Base-by-base conservation (phyloP, 2,329 filamentous ascomycete genomes). In the Apiospora malaysiana region DNA sequence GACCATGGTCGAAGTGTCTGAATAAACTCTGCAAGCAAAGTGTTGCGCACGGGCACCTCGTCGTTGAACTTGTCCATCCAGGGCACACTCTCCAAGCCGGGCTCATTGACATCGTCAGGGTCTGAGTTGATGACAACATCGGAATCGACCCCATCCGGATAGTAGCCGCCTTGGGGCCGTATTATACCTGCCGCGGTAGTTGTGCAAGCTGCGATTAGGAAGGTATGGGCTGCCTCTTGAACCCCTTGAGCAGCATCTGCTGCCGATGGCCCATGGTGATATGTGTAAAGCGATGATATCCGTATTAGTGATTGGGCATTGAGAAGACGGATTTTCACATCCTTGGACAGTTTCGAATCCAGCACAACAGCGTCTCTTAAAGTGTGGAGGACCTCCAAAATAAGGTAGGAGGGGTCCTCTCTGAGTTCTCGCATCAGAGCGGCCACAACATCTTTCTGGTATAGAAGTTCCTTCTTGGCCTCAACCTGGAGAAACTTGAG, bases 1-100 rank as follows among this genome's bases (percentile, higher is more conserved):
- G 93, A 91, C 86, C 97, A 95, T 8, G 96, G 95, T 8, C 93
- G 91, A 69, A 99, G 86, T 59, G 87, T 92, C 74, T 93, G 90
- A 1, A 93, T 86, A 74, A 98, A 94, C 46, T 94, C 90, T 18
- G 94, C 91, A 3, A 99, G 83, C 0, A 91, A 91, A 43, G 90
- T 88, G 78, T 98, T 98, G 71, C 92, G 91, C 5, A 98, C 90
- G 21, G 92, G 91, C 8, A 94, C 84, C 1, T 91, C 87, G 14
- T 89, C 85, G 56, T 84, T 85, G 76, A 90, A 93, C 72, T 88
- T 90, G 75, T 92, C 89, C 76, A 92, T 90, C 83, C 92, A 92
- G 6, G 91, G 87, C 10, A 93, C 85, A 45, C 87, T 90, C 73
- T 94, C 93, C 10, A 95, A 83, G 0, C 90, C 91, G 63, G 92